Evolutionary conservation across 2,329 filamentous ascomycete genomes (phyloP).

Genomic region (Epicoccum sorghinum): DNA sequence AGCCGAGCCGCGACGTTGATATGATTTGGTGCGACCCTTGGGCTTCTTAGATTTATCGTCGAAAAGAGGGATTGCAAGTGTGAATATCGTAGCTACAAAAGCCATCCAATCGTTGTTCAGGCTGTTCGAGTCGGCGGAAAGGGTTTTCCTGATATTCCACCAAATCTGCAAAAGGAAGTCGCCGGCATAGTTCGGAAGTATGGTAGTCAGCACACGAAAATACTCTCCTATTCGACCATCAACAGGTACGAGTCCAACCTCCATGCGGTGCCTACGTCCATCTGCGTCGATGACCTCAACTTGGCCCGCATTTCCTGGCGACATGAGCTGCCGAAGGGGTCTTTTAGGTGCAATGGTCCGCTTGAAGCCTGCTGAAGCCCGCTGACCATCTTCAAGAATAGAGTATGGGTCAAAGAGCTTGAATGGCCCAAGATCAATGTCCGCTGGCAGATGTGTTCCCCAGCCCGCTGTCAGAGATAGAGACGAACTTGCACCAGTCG

Average conservation of each 20-base stretch:
- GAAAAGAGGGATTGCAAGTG: slow-evolving; percentile 45
- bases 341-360: slow-evolving; percentile 34
- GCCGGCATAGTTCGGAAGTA: slow-evolving; percentile 44
- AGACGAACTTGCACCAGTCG: slow-evolving; percentile 24
- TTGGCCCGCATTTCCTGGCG: slow-evolving; percentile 32
- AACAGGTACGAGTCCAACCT: slow-evolving; percentile 38
- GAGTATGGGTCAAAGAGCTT: slow-evolving; percentile 44
- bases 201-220: slow-evolving; percentile 40
- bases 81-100: slow-evolving; percentile 49
- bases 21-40: slow-evolving; percentile 23
- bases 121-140: slow-evolving; percentile 20
- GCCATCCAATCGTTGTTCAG: slow-evolving; percentile 46
- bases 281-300: slow-evolving; percentile 44
- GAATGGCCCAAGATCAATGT: slow-evolving; percentile 32
- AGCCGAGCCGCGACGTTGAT: slow-evolving; percentile 31
- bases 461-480: slow-evolving; percentile 45
- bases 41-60: slow-evolving; percentile 36
- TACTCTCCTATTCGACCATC: slow-evolving; percentile 36
- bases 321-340: slow-evolving; percentile 32
- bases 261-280: slow-evolving; percentile 38
- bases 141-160: slow-evolving; percentile 44
- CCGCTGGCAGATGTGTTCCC: slow-evolving; percentile 43
- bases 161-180: slow-evolving; percentile 47
- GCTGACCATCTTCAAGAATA: slow-evolving; percentile 35
- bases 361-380: slow-evolving; percentile 41